Evolutionary conservation across 2,329 filamentous ascomycete species (phyloP).

Genomic region (Botrytis squamosa): DNA sequence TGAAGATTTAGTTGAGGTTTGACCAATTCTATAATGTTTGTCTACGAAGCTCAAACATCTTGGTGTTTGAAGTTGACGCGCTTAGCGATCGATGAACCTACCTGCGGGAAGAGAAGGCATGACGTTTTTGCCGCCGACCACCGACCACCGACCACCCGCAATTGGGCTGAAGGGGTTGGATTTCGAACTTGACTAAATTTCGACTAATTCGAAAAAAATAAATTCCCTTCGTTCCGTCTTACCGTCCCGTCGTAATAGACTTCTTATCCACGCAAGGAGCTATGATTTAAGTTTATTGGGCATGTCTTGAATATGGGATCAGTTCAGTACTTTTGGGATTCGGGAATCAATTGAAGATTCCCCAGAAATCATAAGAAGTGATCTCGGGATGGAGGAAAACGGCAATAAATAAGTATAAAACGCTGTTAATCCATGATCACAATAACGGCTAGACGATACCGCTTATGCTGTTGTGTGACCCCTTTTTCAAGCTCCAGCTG

Average conservation of each 20-base stretch:
- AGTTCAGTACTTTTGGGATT: neutral
- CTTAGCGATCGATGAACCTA: neutral
- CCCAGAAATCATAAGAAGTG: neutral
- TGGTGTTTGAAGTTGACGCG: constrained; percentile 15
- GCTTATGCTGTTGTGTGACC: neutral
- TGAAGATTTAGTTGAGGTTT: neutral
- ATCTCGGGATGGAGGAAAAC: neutral
- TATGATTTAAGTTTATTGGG: neutral
- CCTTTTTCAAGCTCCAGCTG: too few relatives aligned
- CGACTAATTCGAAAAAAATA: neutral
- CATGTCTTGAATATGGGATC: neutral
- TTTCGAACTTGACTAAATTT: neutral
- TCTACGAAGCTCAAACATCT: constrained; percentile 12
- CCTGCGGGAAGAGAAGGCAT: neutral
- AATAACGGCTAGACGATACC: neutral
- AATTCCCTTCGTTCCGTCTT: neutral
- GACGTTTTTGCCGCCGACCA: constrained; percentile 13
- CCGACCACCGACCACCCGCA: constrained; percentile 5
- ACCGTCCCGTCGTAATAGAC: neutral
- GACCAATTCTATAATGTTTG: constrained; percentile 4
- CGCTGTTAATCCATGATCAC: neutral
- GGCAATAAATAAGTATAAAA: neutral
- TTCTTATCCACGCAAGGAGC: neutral
- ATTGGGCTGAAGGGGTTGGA: neutral
- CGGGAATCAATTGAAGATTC: neutral